Percentiles rank a stretch among this genome's conserved stretches.
Evolutionary conservation across 805 yeast genomes (phyloP).

Genomic region (Komagataella mondaviorum): DNA sequence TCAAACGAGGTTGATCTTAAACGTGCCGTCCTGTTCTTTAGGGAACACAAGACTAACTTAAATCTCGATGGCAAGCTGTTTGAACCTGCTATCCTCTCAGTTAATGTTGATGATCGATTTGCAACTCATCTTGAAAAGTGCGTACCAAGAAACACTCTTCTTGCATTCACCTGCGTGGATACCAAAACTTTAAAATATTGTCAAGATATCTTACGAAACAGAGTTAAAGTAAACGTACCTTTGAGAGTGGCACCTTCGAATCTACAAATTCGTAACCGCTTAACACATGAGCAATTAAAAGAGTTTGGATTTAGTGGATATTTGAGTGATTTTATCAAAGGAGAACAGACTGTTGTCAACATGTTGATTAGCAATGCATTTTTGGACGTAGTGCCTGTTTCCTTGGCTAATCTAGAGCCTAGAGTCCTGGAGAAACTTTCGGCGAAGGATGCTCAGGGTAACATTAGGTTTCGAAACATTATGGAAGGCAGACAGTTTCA

Average conservation of each 20-base stretch:
- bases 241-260: conserved; percentile 30
- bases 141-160: conserved; percentile 36
- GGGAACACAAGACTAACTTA: conserved; percentile 19
- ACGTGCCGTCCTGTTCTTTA: conserved; percentile 25
- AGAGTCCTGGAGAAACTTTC: conserved; percentile 21
- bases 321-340: conserved; percentile 54
- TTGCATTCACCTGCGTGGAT: conserved; percentile 51
- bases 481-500: conserved; percentile 45
- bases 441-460: conserved; percentile 22
- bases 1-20: neutral
- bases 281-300: conserved; percentile 19
- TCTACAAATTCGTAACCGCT: conserved; percentile 4
- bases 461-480: conserved; percentile 37
- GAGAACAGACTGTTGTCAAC: conserved; percentile 57
- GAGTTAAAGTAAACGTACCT: conserved; percentile 30
- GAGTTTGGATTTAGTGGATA: conserved; percentile 70
- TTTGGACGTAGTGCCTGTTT: conserved; percentile 49
- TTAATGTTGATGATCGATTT: conserved; percentile 38
- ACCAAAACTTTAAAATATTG: conserved; percentile 33
- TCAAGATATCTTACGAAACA: conserved; percentile 27
- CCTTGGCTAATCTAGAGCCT: conserved; percentile 29
- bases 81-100: conserved; percentile 65
- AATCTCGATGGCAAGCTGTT: conserved; percentile 27
- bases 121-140: conserved; percentile 46
- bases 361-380: conserved; percentile 51